Evolutionary conservation across 257 asterid genomes (phyloP).

Genomic region (Pogostemon cablin): DNA sequence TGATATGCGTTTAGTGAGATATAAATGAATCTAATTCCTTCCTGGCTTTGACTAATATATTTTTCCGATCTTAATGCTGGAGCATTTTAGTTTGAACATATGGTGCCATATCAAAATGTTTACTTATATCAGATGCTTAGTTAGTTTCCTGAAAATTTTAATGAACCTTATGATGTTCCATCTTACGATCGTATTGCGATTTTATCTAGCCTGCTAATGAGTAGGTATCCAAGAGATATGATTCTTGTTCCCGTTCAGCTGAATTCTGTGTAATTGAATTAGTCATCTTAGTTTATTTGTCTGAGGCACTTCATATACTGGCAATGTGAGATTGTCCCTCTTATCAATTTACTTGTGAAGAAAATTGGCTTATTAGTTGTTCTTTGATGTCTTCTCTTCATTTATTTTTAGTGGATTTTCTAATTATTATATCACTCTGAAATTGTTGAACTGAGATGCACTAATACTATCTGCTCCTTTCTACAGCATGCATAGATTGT

Average conservation of each 20-base stretch:
- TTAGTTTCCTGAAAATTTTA: conserved; percentile 12
- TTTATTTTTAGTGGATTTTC: background rate
- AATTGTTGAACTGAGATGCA: conserved; percentile 29
- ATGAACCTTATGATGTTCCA: conserved; percentile 9
- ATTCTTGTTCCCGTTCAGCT: background rate
- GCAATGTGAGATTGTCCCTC: conserved; percentile 2
- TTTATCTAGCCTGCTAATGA: conserved; percentile 7
- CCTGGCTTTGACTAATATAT: conserved; percentile 4
- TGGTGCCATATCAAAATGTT: background rate
- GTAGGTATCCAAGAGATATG: background rate
- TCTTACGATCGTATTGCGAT: conserved; percentile 6
- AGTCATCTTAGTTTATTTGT: conserved; percentile 2
- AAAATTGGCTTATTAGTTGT: background rate
- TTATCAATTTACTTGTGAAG: background rate
- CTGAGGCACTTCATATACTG: conserved; percentile 3
- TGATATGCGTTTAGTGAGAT: background rate
- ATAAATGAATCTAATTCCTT: background rate
- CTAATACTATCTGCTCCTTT: conserved; percentile 17
- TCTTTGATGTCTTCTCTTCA: conserved; percentile 22
- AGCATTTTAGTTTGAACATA: conserved; percentile 2
- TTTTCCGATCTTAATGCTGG: conserved; percentile 7
- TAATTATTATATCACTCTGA: background rate
- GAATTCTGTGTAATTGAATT: conserved; percentile 17
- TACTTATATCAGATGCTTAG: conserved; percentile 5
- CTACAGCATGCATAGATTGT: conserved; percentile 10